A percentile compares a stretch with the other conserved stretches of the same genome.
Conservation (phyloP, 768 basidiomycete species). For the Naganishia onofrii region DNA sequence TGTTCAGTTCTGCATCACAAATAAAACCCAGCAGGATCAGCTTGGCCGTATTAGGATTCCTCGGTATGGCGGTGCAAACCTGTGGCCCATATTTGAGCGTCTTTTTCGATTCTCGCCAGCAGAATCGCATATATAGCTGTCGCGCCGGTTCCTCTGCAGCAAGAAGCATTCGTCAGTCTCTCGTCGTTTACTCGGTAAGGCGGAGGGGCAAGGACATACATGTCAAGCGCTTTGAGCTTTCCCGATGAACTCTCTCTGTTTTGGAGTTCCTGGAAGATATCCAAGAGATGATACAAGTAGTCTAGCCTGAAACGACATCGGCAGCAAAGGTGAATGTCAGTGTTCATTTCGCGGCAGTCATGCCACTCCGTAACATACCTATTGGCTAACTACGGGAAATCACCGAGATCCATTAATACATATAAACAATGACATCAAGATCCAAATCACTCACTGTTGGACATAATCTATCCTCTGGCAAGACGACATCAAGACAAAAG, state of each 20-base stretch:
- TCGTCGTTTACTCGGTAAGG: not conserved
- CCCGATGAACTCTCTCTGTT: conserved; percentile 21
- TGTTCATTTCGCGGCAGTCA: not conserved
- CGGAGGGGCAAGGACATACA: conserved; percentile 58
- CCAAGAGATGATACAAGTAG: conserved; percentile 62
- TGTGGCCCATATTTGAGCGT: conserved; percentile 67
- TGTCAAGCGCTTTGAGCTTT: conserved; percentile 61
- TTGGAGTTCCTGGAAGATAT: conserved; percentile 43
- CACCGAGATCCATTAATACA: not conserved
- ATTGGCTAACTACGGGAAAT: conserved; percentile 39
- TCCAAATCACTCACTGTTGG: conserved; percentile 67
- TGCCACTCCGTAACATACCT: conserved; percentile 34
- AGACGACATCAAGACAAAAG: conserved; percentile 62
- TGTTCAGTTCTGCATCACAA: conserved; percentile 66
- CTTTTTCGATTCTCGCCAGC: conserved; percentile 58
- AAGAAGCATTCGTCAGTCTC: not conserved
- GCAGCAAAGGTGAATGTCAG: not conserved
- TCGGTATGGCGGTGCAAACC: conserved; percentile 55
- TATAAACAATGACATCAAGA: not conserved
- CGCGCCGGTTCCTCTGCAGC: conserved; percentile 73
- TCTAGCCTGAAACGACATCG: conserved; percentile 62
- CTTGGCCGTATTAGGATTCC: not conserved
- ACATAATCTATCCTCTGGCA: conserved; percentile 74
- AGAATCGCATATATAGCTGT: conserved; percentile 86
- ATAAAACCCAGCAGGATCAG: not conserved